Evolutionary conservation across 2,329 filamentous ascomycete genomes (phyloP).

Genomic region (Alternaria metachromatica): DNA sequence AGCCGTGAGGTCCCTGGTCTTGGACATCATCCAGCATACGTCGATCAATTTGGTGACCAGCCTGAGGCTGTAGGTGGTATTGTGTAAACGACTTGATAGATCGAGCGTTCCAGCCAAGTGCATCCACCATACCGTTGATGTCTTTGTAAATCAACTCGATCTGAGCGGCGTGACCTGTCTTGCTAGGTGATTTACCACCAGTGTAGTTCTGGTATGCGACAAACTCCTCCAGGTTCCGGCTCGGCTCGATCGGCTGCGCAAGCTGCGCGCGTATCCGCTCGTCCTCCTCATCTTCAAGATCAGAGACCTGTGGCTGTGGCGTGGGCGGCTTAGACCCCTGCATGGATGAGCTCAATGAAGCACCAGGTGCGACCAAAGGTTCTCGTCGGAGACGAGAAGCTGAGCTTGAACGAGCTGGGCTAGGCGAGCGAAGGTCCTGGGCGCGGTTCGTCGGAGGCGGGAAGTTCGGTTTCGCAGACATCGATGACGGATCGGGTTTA

Average conservation of each 20-base stretch:
- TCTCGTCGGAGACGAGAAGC: slow-evolving; percentile 53
- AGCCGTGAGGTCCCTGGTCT: slow-evolving; percentile 43
- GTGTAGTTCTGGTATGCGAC: slow-evolving; percentile 62
- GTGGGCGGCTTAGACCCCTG: slow-evolving; percentile 45
- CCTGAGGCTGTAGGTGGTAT: slow-evolving; percentile 62
- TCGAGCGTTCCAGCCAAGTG: slow-evolving; percentile 84
- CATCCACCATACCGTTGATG: slow-evolving; percentile 94
- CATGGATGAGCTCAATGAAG: slow-evolving; percentile 41
- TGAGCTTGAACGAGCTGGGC: slow-evolving; percentile 68
- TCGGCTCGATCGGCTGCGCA: slow-evolving; percentile 66
- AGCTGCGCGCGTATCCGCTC: slow-evolving; percentile 71
- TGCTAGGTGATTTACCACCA: slow-evolving; percentile 45
- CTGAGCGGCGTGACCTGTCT: slow-evolving; percentile 53
- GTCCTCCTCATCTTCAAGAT: slow-evolving; percentile 65
- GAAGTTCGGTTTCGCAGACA: slow-evolving; percentile 55
- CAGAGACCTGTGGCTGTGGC: slow-evolving; percentile 46
- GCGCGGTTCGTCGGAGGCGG: slow-evolving; percentile 56
- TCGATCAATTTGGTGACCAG: slow-evolving; percentile 63
- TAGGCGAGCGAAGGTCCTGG: slow-evolving; percentile 72
- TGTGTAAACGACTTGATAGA: slow-evolving; percentile 66
- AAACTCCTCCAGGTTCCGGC: slow-evolving; percentile 70
- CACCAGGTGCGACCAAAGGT: slow-evolving; percentile 40
- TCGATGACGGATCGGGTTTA: slow-evolving; percentile 16
- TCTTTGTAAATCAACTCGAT: slow-evolving; percentile 70
- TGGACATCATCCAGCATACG: slow-evolving; percentile 65